Evolutionary conservation across 1,284 basidiomycete species (phyloP).

Genomic region (Salmacisia buchloeana): DNA sequence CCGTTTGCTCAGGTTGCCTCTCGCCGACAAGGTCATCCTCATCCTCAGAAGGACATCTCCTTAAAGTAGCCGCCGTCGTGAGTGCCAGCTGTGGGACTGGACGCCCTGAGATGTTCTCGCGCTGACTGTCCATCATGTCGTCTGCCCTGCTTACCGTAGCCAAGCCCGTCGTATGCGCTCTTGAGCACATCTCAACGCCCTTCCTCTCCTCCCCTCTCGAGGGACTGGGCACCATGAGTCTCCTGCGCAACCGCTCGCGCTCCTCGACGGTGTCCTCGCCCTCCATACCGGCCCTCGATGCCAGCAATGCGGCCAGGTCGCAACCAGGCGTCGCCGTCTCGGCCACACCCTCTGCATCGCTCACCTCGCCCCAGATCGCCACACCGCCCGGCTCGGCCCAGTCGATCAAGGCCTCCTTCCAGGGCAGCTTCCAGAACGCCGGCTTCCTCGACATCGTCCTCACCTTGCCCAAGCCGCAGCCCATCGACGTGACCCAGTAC

Average conservation of each 20-base stretch:
- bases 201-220: background rate
- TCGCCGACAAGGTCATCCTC: too few species aligned
- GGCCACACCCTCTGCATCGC: background rate
- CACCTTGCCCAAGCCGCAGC: background rate
- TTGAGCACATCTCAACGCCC: too few species aligned
- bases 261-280: conserved; percentile 4
- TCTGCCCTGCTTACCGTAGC: too few species aligned
- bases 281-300: conserved; percentile 4
- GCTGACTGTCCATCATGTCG: too few species aligned
- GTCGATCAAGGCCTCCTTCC: background rate
- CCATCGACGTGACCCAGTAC: background rate
- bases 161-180: background rate
- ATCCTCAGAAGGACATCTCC: too few species aligned
- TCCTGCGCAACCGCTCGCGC: background rate
- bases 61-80: too few species aligned
- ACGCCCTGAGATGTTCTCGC: too few species aligned
- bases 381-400: background rate
- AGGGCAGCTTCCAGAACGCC: background rate
- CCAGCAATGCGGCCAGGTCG: background rate
- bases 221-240: background rate
- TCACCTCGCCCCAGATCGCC: background rate
- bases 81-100: too few species aligned
- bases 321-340: background rate
- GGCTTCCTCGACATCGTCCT: conserved; percentile 2
- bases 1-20: too few species aligned